phyloP scores from a whole-genome alignment of 176 grass and related monocot species.

The Hordeum marinum region DNA sequence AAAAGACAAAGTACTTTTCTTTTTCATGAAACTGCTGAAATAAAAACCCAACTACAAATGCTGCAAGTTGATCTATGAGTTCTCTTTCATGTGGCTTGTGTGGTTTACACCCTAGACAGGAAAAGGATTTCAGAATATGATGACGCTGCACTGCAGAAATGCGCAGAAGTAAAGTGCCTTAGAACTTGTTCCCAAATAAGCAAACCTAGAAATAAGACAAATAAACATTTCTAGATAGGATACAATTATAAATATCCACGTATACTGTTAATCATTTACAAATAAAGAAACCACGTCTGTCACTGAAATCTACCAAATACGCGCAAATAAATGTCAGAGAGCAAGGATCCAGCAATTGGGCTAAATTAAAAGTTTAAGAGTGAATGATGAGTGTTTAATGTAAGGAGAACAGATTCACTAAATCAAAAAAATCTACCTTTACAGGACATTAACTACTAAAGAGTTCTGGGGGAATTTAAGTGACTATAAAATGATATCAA shows the following conservation, averaged over 20 bases:
- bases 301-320: not conserved
- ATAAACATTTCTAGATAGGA: slow-evolving; percentile 7
- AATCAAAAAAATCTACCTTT: slow-evolving; percentile 31
- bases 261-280: not conserved
- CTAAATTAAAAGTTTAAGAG: slow-evolving; percentile 26
- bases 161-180: not conserved
- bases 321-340: not conserved
- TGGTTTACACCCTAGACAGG: slow-evolving; percentile 25
- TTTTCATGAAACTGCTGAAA: slow-evolving; percentile 25
- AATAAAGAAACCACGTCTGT: not conserved
- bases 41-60: slow-evolving; percentile 28
- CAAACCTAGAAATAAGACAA: not conserved
- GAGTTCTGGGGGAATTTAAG: slow-evolving; percentile 18
- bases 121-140: slow-evolving; percentile 25
- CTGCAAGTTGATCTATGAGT: slow-evolving; percentile 34
- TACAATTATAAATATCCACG: not conserved
- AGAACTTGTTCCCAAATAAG: slow-evolving; percentile 29
- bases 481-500: slow-evolving; percentile 41
- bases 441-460: slow-evolving; percentile 34
- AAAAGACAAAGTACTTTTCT: slow-evolving; percentile 33
- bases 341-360: not conserved
- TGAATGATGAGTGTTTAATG: slow-evolving; percentile 5
- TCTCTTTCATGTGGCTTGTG: slow-evolving; percentile 12
- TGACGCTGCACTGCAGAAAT: slow-evolving; percentile 14
- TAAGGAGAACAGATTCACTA: slow-evolving; percentile 38